Conservation (phyloP, 768 basidiomycete species). For the Infundibulicybe gibba region DNA sequence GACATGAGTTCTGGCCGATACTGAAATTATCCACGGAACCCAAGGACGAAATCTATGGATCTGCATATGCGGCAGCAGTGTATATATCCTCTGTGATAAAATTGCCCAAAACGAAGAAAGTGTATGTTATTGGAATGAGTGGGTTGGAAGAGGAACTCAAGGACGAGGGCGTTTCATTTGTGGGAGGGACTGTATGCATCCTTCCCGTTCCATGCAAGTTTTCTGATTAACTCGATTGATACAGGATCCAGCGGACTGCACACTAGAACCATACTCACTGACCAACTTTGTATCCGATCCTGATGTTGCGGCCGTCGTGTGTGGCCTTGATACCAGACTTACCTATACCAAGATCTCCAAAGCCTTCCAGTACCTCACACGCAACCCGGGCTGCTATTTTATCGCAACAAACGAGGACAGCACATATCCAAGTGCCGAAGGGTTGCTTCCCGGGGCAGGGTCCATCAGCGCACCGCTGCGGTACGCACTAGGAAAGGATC, state of each 20-base stretch:
- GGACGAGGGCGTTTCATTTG: slow-evolving; percentile 76
- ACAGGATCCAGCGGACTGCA: slow-evolving; percentile 84
- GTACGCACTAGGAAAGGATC: slow-evolving; percentile 65
- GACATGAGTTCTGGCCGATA: too few relatives aligned
- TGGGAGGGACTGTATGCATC: slow-evolving; percentile 79
- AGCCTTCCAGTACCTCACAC: slow-evolving; percentile 84
- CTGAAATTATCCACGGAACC: too few relatives aligned
- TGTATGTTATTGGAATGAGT: slow-evolving; percentile 90
- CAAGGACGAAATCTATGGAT: slow-evolving; percentile 96
- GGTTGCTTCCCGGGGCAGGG: slow-evolving; percentile 82
- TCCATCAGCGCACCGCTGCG: slow-evolving; percentile 80
- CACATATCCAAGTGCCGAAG: slow-evolving; percentile 76
- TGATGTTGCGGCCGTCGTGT: slow-evolving; percentile 87
- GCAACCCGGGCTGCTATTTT: slow-evolving; percentile 79
- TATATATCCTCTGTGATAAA: slow-evolving; percentile 87
- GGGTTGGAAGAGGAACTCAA: slow-evolving; percentile 92
- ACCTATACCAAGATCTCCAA: slow-evolving; percentile 95
- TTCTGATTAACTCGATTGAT: slow-evolving; percentile 1
- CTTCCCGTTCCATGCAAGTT: neutral
- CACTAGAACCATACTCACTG: slow-evolving; percentile 65
- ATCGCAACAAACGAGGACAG: slow-evolving; percentile 92
- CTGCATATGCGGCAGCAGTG: slow-evolving; percentile 72
- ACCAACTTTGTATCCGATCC: slow-evolving; percentile 72
- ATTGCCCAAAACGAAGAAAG: slow-evolving; percentile 87
- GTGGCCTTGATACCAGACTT: slow-evolving; percentile 81